phyloP scores from a whole-genome alignment of 805 yeast species.

The Starmerella khaoyaiensis region DNA sequence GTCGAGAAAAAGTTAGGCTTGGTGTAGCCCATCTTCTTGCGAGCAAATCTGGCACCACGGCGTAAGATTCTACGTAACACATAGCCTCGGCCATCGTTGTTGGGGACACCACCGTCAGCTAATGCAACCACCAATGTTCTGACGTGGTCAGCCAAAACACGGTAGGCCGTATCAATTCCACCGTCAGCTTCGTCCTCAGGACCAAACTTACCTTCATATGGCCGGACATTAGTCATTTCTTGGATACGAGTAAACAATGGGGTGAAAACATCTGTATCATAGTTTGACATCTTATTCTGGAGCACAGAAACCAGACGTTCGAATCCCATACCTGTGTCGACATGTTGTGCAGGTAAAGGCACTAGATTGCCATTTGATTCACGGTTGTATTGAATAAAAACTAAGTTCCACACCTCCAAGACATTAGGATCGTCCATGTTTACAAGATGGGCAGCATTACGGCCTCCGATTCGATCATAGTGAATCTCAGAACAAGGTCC shows the following conservation, averaged over 20 bases:
- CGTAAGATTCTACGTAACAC: constrained; percentile 92
- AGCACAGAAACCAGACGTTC: constrained; percentile 91
- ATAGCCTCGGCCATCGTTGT: constrained; percentile 97
- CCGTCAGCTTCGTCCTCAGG: constrained; percentile 66
- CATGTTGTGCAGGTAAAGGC: constrained; percentile 83
- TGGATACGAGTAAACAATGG: constrained; percentile 79
- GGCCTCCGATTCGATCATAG: constrained; percentile 95
- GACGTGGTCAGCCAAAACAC: constrained; percentile 97
- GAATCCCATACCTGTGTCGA: constrained; percentile 98
- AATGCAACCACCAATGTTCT: constrained; percentile 92
- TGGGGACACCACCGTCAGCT: constrained; percentile 98
- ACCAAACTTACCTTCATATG: constrained; percentile 86
- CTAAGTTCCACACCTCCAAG: constrained; percentile 94
- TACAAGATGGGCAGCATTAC: constrained; percentile 84
- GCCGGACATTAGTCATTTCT: constrained; percentile 85
- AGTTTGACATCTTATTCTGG: constrained; percentile 83
- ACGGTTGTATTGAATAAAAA: constrained; percentile 92
- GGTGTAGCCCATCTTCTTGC: constrained; percentile 92
- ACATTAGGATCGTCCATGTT: constrained; percentile 97
- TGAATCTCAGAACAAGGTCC: constrained; percentile 98
- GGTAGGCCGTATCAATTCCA: constrained; percentile 96
- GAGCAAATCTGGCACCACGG: constrained; percentile 94
- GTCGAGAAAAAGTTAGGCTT: constrained; percentile 88
- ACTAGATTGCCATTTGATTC: constrained; percentile 72
- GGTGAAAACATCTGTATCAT: constrained; percentile 91